A percentile compares a stretch with the other conserved stretches of the same genome.
phyloP scores from a whole-genome alignment of 163 green algal genomes.

The Chlorella variabilis region DNA sequence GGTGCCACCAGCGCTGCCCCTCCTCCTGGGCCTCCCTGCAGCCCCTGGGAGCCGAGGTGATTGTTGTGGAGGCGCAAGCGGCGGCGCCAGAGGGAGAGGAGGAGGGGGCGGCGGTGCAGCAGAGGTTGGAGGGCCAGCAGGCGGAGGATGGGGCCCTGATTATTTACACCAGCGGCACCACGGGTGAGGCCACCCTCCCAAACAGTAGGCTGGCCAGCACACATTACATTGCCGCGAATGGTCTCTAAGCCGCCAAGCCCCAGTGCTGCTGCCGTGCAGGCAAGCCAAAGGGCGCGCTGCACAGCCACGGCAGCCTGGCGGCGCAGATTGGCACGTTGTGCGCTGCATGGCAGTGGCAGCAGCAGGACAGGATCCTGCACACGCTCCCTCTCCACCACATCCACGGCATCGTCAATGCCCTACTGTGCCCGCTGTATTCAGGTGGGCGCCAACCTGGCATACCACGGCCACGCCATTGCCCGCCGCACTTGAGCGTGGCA shows the following conservation, averaged over 20 bases:
- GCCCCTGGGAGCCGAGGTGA: slow-evolving; percentile 31
- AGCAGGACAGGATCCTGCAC: slow-evolving; percentile 85
- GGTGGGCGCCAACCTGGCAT: too few relatives aligned
- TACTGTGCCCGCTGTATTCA: slow-evolving; percentile 74
- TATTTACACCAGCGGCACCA: slow-evolving; percentile 89
- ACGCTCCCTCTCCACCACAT: slow-evolving; percentile 96
- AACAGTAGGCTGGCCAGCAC: too few relatives aligned
- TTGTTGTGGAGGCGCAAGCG: slow-evolving; percentile 11
- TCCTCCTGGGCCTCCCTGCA: too few relatives aligned
- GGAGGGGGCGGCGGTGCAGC: neutral
- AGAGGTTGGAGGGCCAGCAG: neutral
- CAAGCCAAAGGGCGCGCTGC: slow-evolving; percentile 47
- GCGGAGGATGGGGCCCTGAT: slow-evolving; percentile 77
- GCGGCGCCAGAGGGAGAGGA: neutral
- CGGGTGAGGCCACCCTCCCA: too few relatives aligned
- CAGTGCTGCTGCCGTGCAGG: too few relatives aligned
- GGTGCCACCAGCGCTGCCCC: too few relatives aligned
- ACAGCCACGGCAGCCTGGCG: slow-evolving; percentile 76
- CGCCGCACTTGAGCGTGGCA: too few relatives aligned
- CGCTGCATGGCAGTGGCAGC: slow-evolving; percentile 68
- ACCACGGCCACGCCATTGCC: too few relatives aligned
- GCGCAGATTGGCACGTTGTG: slow-evolving; percentile 76
- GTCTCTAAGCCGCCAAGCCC: too few relatives aligned
- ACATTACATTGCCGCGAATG: too few relatives aligned
- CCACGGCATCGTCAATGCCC: slow-evolving; percentile 95